Base-by-base conservation (phyloP, 2,329 filamentous ascomycete genomes). In the Coniella lustricola region DNA sequence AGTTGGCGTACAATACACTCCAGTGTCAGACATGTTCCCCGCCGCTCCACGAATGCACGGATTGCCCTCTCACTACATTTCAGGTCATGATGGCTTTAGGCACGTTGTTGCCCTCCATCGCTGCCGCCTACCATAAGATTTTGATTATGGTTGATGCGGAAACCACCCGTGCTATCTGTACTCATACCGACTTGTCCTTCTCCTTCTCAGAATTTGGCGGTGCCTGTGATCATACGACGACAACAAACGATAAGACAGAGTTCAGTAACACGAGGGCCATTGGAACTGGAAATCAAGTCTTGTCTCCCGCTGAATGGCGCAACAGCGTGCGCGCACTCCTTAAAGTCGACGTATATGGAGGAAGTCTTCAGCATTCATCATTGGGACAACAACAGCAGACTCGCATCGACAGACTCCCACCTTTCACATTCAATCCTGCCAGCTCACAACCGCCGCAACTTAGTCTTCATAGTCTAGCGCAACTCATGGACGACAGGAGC, bases 61-160 rank as follows among this genome's bases (percentile, higher is more conserved):
- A 7, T 7, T 64, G 68, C 1, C 66, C 71, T 18, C 69, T 80
- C 44, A 71, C 76, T 44, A 56, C 68, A 25, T 76, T 79, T 52
- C 79, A 82, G 59, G 81, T 72, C 57, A 67, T 75, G 43, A 81
- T 82, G 77, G 67, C 79, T 45, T 65, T 83, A 3, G 76, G 72
- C 7, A 73, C 77, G 2, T 68, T 83, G 25, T 64, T 83, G 3
- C 77, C 78, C 2, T 75, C 76, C 8, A 71, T 78, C 38, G 77
- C 74, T 46, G 74, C 79, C 58, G 74, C 76, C 7, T 83, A 83
- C 65, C 69, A 69, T 47, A 65, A 62, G 22, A 75, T 84, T 40
- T 65, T 83, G 12, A 62, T 64, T 42, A 70, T 78, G 64, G 67
- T 82, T 7, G 78, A 83, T 53, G 59, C 59, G n/a, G 74, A 79